Evolutionary conservation across 768 basidiomycete species (phyloP), one percentile per base, ranked within the genome.

Genomic region (Rhodocollybia butyracea): DNA sequence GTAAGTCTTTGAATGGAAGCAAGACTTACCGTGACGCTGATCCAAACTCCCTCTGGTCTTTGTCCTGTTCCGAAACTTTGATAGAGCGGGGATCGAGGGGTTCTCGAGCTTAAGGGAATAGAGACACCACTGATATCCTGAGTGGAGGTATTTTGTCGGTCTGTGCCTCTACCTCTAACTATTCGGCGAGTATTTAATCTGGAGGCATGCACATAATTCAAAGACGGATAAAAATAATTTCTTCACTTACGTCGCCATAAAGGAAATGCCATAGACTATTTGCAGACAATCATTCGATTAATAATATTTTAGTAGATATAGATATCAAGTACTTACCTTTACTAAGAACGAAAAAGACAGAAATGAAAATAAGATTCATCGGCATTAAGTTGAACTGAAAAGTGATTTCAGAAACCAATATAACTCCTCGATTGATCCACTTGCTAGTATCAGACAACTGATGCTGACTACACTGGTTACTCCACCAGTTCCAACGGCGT

Each of bases 241-340:
- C n/a, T n/a, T n/a, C 29, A 26, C 46, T 11, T 30, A 47, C 46
- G 46, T 47, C 15, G 46, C 46, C 46, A 47, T 47, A 26, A 47
- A 47, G 12, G 46, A 47, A 10, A 47, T 47, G 8, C 15, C 46
- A 30, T 47, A 47, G 46, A 47, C 41, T 43, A 19, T n/a, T n/a
- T n/a, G n/a, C n/a, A n/a, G n/a, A n/a, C n/a, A n/a, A n/a, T n/a
- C 22, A 24, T 7, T 8, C 7, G 21, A 19, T n/a, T 7, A 8
- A 7, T 7, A 43, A 19, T 43, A n/a, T 7, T 43, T 19, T 24
- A 19, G 7, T n/a, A 7, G 21, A 10, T 24, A 8, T 8, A n/a
- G 15, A 43, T 7, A 19, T 7, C 21, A 19, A 43, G 21, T n/a
- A 19, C 41, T 43, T 19, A 43, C 41, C 13, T 47, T 47, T 47